Conservation (phyloP, 2,329 filamentous ascomycete genomes). For the Alternaria sp. region DNA sequence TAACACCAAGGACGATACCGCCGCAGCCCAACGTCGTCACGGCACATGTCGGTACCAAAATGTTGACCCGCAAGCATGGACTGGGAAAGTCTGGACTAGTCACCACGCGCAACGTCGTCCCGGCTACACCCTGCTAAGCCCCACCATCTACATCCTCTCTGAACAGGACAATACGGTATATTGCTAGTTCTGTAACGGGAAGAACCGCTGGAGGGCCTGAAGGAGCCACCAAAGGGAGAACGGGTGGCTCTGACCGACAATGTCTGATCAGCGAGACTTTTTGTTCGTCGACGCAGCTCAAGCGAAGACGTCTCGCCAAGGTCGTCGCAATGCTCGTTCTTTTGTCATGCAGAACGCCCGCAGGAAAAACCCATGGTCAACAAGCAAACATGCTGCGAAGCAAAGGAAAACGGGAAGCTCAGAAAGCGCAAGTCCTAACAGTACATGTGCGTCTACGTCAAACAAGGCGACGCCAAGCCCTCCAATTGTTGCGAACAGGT, state of each 20-base stretch:
- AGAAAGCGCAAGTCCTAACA: conserved; percentile 36
- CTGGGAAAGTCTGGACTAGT: conserved; percentile 36
- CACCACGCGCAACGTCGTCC: conserved; percentile 22
- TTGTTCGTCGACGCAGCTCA: conserved; percentile 48
- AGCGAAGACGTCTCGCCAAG: conserved; percentile 47
- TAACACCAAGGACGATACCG: conserved; percentile 28
- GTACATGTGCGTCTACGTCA: conserved; percentile 38
- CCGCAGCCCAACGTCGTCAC: conserved; percentile 30
- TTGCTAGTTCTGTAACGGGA: conserved; percentile 27
- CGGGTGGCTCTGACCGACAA: conserved; percentile 21
- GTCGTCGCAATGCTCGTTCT: conserved; percentile 48
- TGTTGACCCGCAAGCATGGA: conserved; percentile 34
- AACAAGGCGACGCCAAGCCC: conserved; percentile 43
- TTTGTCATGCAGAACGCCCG: conserved; percentile 50
- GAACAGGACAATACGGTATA: conserved; percentile 23
- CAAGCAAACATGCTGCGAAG: conserved; percentile 46
- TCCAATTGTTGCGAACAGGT: conserved; percentile 18
- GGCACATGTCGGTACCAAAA: conserved; percentile 30
- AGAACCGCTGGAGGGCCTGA: conserved; percentile 37
- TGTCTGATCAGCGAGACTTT: conserved; percentile 42
- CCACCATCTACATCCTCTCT: conserved; percentile 27
- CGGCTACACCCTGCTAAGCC: conserved; percentile 30
- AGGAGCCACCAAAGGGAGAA: conserved; percentile 25
- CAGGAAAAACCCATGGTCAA: conserved; percentile 48
- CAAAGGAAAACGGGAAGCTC: conserved; percentile 30